Evolutionary conservation across 768 basidiomycete genomes (phyloP).

Genomic region (Pleurotus tuoliensis): DNA sequence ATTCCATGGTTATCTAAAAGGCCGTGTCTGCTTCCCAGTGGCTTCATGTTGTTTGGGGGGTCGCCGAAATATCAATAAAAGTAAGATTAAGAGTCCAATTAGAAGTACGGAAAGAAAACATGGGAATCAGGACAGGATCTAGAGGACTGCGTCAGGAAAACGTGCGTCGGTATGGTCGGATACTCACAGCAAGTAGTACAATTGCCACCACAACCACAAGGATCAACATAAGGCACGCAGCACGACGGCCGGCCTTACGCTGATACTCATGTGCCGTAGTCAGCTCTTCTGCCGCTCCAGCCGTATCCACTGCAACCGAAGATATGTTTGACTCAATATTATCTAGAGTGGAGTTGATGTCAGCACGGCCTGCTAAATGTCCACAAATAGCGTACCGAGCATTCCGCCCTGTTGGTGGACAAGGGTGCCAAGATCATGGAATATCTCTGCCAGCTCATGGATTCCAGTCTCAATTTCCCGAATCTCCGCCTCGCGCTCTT

Average conservation of each 20-base stretch:
- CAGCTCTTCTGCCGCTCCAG: slow-evolving; percentile 81
- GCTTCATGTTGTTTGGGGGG: too few relatives aligned
- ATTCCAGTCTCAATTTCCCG: slow-evolving; percentile 96
- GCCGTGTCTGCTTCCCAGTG: too few relatives aligned
- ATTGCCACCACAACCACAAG: slow-evolving; percentile 82
- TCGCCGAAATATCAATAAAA: too few relatives aligned
- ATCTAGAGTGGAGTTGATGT: slow-evolving; percentile 43
- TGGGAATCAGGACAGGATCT: too few relatives aligned
- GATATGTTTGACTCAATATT: slow-evolving; percentile 94
- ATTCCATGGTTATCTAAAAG: too few relatives aligned
- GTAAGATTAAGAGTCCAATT: too few relatives aligned
- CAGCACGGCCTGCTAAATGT: background rate
- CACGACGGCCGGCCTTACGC: slow-evolving; percentile 86
- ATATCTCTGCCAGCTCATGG: slow-evolving; percentile 93
- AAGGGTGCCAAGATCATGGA: slow-evolving; percentile 91
- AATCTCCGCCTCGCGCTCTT: slow-evolving; percentile 92
- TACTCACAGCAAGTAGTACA: slow-evolving; percentile 87
- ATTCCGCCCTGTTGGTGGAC: slow-evolving; percentile 93
- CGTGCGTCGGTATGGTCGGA: background rate
- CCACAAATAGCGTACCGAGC: slow-evolving; percentile 63
- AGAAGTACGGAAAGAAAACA: too few relatives aligned
- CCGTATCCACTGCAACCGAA: slow-evolving; percentile 78
- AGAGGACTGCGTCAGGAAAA: background rate
- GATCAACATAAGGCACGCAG: slow-evolving; percentile 86
- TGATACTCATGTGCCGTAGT: slow-evolving; percentile 90